phyloP scores from a whole-genome alignment of 176 grass and related monocot genomes.

The Panicum miliaceum region DNA sequence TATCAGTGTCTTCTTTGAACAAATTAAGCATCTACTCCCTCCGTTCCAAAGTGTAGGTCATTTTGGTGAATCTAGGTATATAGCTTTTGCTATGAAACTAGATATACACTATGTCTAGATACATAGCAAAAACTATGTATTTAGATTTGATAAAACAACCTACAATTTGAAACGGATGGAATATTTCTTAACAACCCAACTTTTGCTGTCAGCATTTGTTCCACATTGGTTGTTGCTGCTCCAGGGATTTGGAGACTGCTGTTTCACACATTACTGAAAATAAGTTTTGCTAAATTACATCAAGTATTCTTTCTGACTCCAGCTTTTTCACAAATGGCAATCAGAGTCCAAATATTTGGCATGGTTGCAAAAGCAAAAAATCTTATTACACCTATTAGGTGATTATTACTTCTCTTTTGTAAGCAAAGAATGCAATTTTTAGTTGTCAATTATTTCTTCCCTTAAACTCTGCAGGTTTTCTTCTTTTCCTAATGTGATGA shows the following conservation, averaged over 20 bases:
- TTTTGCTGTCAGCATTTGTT: not conserved
- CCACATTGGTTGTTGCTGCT: constrained; percentile 3
- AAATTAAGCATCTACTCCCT: constrained; percentile 9
- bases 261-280: not conserved
- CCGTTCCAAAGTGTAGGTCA: too few relatives aligned
- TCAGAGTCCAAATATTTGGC: not conserved
- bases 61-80: too few relatives aligned
- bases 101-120: too few relatives aligned
- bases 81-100: too few relatives aligned
- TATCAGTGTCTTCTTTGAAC: not conserved
- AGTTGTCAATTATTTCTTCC: constrained; percentile 18
- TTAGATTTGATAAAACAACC: too few relatives aligned
- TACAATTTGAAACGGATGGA: too few relatives aligned
- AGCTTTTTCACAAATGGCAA: not conserved
- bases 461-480: not conserved
- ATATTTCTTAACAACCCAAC: not conserved
- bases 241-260: not conserved
- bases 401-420: not conserved
- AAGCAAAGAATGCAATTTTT: not conserved
- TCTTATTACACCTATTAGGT: not conserved
- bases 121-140: too few relatives aligned
- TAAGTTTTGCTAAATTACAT: not conserved
- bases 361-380: not conserved
- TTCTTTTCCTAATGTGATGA: constrained; percentile 17
- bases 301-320: not conserved